Conservation (phyloP, 225 moss, liverwort and hornwort genomes). For the Neckera pumila region DNA sequence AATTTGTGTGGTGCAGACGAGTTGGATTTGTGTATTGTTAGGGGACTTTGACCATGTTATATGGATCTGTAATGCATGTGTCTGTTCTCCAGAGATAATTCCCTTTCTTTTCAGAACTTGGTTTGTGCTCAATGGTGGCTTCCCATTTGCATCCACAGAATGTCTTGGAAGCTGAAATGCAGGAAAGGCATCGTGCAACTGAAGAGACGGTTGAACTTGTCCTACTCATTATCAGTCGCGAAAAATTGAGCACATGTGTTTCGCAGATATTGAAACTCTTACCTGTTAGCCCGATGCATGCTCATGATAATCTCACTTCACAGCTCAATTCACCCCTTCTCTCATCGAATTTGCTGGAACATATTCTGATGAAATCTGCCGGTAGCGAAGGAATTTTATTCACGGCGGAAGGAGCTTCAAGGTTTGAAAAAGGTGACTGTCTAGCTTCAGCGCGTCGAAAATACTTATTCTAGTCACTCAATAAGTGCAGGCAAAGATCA, state of each 20-base stretch:
- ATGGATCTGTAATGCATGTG: not conserved
- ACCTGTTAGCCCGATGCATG: not conserved
- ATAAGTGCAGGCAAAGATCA: not conserved
- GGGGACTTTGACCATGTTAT: not conserved
- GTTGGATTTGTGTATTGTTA: not conserved
- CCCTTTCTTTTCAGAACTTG: not conserved
- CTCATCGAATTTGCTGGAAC: not conserved
- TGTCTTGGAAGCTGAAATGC: not conserved
- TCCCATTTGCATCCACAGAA: not conserved
- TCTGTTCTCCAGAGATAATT: not conserved
- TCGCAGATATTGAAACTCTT: not conserved
- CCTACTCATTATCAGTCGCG: not conserved
- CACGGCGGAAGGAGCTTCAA: not conserved
- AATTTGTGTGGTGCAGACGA: not conserved
- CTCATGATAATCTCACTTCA: slow-evolving; percentile 1
- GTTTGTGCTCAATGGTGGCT: not conserved
- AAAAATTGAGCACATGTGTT: not conserved
- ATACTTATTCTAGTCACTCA: not conserved
- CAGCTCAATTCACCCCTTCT: not conserved
- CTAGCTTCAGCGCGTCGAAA: not conserved
- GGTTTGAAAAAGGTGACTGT: not conserved
- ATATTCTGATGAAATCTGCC: not conserved
- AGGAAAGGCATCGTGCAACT: not conserved
- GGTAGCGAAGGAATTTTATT: not conserved
- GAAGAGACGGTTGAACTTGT: not conserved